phyloP scores from a whole-genome alignment of 1,284 basidiomycete genomes.

The Pseudomicrostroma phylloplanum region DNA sequence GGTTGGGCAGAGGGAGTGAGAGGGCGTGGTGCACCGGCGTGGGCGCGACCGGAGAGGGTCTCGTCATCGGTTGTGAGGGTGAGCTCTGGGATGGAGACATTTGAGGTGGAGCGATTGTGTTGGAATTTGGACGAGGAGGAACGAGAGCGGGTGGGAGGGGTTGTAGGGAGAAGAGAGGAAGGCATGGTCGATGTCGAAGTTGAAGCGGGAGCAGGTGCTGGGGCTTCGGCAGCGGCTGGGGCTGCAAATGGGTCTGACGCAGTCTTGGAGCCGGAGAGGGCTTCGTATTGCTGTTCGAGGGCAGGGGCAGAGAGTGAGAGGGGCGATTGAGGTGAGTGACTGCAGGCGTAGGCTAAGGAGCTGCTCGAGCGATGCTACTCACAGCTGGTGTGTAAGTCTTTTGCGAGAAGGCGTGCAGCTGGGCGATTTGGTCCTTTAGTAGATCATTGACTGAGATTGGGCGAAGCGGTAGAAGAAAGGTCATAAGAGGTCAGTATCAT shows the following conservation, averaged over 20 bases:
- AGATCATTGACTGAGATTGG: constrained; percentile 49
- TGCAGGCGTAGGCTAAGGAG: not conserved
- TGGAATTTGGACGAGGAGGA: constrained; percentile 4
- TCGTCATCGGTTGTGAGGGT: constrained; percentile 43
- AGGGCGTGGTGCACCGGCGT: constrained; percentile 18
- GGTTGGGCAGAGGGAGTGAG: constrained; percentile 18
- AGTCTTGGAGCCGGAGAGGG: constrained; percentile 5
- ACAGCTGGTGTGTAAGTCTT: constrained; percentile 43
- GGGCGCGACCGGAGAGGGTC: constrained; percentile 21
- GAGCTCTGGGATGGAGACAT: constrained; percentile 43
- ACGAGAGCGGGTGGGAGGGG: not conserved
- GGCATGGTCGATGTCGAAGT: constrained; percentile 3
- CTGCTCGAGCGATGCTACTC: not conserved
- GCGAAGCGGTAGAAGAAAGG: not conserved
- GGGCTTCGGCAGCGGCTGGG: constrained; percentile 6
- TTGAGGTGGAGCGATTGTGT: constrained; percentile 37
- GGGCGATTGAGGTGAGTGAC: constrained; percentile 19
- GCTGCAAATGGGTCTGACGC: constrained; percentile 11
- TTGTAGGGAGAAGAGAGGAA: not conserved
- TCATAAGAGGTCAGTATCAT: not conserved
- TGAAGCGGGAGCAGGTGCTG: constrained; percentile 7
- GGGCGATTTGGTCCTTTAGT: constrained; percentile 52
- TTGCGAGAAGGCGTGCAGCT: constrained; percentile 53
- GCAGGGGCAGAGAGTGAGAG: not conserved
- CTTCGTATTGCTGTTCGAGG: constrained; percentile 13